phyloP scores from a whole-genome alignment of 179 eudicot genomes.

The Sideroxylon spinosum region DNA sequence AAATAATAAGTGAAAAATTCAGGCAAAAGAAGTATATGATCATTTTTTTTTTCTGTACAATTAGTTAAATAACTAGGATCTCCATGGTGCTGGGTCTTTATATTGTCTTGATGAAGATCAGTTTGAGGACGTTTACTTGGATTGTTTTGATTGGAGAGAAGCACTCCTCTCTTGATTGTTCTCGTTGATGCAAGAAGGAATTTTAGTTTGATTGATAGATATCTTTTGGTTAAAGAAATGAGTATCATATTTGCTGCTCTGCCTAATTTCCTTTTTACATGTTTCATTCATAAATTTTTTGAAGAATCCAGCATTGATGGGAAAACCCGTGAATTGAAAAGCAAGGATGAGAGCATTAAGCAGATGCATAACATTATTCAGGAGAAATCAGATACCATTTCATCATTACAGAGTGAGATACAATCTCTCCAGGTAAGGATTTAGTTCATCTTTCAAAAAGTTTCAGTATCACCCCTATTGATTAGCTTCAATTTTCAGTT shows the following conservation, averaged over 20 bases:
- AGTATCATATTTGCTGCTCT: not conserved
- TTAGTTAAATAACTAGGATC: too few relatives aligned
- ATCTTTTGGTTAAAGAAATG: not conserved
- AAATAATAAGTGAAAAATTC: not conserved
- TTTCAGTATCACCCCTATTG: not conserved
- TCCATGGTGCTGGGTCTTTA: not conserved
- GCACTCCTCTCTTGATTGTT: not conserved
- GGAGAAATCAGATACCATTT: conserved; percentile 50
- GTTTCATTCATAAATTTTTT: conserved; percentile 6
- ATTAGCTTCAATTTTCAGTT: not conserved
- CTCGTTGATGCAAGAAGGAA: not conserved
- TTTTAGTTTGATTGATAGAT: not conserved
- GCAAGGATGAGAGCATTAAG: conserved; percentile 47
- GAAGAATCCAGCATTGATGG: conserved; percentile 50
- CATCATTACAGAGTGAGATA: conserved; percentile 45
- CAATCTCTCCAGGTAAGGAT: conserved; percentile 40
- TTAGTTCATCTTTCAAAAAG: not conserved
- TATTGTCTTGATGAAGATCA: not conserved
- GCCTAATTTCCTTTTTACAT: not conserved
- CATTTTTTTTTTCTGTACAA: not conserved
- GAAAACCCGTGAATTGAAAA: conserved; percentile 34
- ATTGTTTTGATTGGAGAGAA: not conserved
- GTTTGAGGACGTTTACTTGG: not conserved
- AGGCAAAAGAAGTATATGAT: not conserved
- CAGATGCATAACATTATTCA: conserved; percentile 42